These are phyloP conservation scores for Erodium chrysanthum DNA, from an alignment of 441 rosid genomes.

Conservation along the genomic window DNA sequence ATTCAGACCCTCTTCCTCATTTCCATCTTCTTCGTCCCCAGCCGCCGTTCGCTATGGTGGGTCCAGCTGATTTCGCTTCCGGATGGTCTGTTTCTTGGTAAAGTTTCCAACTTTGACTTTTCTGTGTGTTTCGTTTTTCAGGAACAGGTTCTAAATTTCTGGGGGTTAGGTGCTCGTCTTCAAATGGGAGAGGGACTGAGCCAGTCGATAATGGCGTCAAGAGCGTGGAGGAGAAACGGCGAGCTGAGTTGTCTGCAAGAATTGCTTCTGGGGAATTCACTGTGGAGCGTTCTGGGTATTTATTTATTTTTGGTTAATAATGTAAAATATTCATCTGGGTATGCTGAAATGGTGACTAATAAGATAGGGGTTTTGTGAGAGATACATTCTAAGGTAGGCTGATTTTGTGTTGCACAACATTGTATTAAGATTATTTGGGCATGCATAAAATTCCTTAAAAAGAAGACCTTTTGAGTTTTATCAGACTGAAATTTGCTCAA, in stretches of 20 bases:
- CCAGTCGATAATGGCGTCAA: constrained; percentile 18
- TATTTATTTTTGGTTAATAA: not conserved
- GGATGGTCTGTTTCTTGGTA: not conserved
- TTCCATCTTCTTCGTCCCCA: constrained; percentile 1
- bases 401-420: not conserved
- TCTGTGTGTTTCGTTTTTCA: constrained; percentile 12
- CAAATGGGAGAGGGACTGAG: constrained; percentile 59
- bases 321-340: constrained; percentile 4
- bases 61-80: not conserved
- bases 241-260: constrained; percentile 62
- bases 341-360: not conserved
- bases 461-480: not conserved
- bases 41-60: not conserved
- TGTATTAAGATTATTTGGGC: not conserved
- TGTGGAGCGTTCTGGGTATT: constrained; percentile 48
- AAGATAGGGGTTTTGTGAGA: not conserved
- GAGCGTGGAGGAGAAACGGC: constrained; percentile 54
- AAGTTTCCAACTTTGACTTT: not conserved
- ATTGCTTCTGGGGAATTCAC: constrained; percentile 89
- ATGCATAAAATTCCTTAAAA: not conserved
- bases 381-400: not conserved
- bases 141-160: constrained; percentile 24
- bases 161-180: constrained; percentile 31
- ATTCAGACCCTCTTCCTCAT: constrained; percentile 17
- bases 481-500: not conserved